A percentile compares a stretch with the other conserved stretches of the same genome.
phyloP scores from a whole-genome alignment of 2,329 filamentous ascomycete genomes.

The Periglandula ipomoeae region DNA sequence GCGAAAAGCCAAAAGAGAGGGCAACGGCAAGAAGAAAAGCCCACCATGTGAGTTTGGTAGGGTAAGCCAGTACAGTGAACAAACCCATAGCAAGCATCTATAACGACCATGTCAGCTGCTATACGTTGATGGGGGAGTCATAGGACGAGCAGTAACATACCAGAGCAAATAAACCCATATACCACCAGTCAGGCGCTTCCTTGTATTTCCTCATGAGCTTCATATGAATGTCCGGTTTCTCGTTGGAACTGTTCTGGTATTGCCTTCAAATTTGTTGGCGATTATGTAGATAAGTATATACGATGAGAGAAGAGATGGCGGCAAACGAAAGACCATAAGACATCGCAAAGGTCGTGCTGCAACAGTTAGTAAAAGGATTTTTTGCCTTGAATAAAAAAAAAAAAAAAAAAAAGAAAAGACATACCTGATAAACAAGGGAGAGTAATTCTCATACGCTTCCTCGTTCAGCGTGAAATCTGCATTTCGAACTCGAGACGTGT shows the following conservation, averaged over 20 bases:
- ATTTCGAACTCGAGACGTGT: slow-evolving; percentile 55
- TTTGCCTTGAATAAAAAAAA: background rate
- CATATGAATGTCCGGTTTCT: slow-evolving; percentile 56
- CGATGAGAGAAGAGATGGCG: slow-evolving; percentile 58
- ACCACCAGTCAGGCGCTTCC: slow-evolving; percentile 57
- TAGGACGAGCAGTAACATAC: slow-evolving; percentile 28
- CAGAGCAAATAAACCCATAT: slow-evolving; percentile 45
- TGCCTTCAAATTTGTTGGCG: slow-evolving; percentile 57
- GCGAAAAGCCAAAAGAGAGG: slow-evolving; percentile 53
- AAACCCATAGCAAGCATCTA: slow-evolving; percentile 47
- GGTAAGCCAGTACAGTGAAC: slow-evolving; percentile 47
- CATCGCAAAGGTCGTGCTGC: slow-evolving; percentile 60
- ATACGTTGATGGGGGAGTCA: background rate
- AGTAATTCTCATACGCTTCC: slow-evolving; percentile 56
- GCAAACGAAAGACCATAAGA: slow-evolving; percentile 66
- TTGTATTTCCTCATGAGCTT: slow-evolving; percentile 54
- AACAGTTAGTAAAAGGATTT: background rate
- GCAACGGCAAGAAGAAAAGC: slow-evolving; percentile 57
- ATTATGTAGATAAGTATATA: slow-evolving; percentile 59
- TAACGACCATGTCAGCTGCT: background rate
- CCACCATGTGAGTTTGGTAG: slow-evolving; percentile 65
- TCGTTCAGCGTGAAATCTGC: slow-evolving; percentile 53
- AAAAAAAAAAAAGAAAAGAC: background rate
- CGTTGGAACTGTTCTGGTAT: slow-evolving; percentile 47
- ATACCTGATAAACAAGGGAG: slow-evolving; percentile 54